A percentile compares a stretch with the other conserved stretches of the same genome.
These are phyloP conservation scores for Leishmania tropica DNA, from an alignment of 208 protist genomes.

Conservation along the genomic window DNA sequence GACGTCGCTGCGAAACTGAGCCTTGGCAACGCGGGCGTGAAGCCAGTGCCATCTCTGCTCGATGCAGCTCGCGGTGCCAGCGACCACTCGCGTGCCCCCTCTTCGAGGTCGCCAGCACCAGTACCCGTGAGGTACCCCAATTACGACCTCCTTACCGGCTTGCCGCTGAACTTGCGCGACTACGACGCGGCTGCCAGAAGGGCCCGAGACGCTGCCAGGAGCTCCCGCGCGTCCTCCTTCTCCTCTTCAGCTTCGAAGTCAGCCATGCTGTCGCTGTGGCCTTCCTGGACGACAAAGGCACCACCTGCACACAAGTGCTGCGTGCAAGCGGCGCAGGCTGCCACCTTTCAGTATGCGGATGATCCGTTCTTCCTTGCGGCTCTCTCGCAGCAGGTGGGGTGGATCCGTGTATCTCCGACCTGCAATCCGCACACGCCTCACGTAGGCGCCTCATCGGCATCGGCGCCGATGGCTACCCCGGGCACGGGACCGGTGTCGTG, in stretches of 20 bases:
- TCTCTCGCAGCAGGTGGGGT: slow-evolving; percentile 13
- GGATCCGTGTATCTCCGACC: slow-evolving; percentile 12
- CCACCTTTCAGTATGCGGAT: background rate
- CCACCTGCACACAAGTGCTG: background rate
- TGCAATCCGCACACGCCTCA: background rate
- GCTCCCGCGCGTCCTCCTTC: background rate
- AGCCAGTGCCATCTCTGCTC: background rate
- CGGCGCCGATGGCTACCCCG: background rate
- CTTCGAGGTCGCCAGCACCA: background rate
- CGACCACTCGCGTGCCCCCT: background rate
- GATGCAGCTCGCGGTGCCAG: background rate
- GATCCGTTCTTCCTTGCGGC: slow-evolving; percentile 3
- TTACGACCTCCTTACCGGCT: slow-evolving; percentile 20
- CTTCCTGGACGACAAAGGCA: background rate
- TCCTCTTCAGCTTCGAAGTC: background rate
- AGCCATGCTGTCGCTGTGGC: background rate
- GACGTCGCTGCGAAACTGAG: background rate
- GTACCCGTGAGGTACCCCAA: slow-evolving; percentile 11
- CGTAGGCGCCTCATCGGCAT: background rate
- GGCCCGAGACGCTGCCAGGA: background rate
- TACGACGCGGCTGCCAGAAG: background rate
- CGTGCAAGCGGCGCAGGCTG: background rate
- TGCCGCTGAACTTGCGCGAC: slow-evolving; percentile 8
- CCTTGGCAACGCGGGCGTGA: background rate
- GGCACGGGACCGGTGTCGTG: background rate